Evolutionary conservation across 2,329 filamentous ascomycete genomes (phyloP).

Genomic region (Sporothrix brunneoviolacea): DNA sequence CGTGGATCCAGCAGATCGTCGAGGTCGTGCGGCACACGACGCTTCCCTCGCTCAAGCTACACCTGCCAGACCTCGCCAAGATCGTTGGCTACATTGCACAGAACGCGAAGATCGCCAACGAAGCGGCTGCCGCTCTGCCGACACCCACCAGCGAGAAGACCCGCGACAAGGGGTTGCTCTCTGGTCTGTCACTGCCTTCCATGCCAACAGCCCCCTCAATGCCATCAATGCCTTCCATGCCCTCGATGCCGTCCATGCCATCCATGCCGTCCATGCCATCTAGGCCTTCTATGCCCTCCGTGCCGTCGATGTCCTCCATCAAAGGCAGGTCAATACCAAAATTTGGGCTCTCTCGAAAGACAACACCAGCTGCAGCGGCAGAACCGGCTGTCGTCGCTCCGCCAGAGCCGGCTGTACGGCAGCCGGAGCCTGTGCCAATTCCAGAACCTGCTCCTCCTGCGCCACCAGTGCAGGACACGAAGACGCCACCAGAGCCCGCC

Average conservation of each 20-base stretch:
- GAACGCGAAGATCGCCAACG: slow-evolving; percentile 5
- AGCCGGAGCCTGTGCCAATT: background rate
- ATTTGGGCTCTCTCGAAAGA: background rate
- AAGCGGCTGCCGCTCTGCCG: background rate
- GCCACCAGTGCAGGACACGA: background rate
- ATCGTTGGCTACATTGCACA: slow-evolving; percentile 22
- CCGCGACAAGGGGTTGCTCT: too few species aligned
- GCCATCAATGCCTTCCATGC: too few species aligned
- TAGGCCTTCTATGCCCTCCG: background rate
- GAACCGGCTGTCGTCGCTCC: background rate
- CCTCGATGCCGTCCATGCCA: background rate
- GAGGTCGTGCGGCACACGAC: slow-evolving; percentile 16
- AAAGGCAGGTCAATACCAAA: background rate
- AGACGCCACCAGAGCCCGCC: background rate
- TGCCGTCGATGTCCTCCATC: background rate
- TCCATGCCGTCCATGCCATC: background rate
- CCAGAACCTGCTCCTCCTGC: background rate
- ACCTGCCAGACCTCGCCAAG: slow-evolving; percentile 21
- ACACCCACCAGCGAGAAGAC: too few species aligned
- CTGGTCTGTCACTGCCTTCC: background rate
- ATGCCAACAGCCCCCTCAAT: background rate
- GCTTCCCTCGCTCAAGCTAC: slow-evolving; percentile 19
- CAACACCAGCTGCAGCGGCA: background rate
- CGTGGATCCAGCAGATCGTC: slow-evolving; percentile 23
- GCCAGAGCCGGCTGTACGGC: background rate